Percentiles rank a stretch among this genome's conserved stretches.
Conservation (phyloP, 352 stramenopile genomes). For the Phytopythium ostracodes region DNA sequence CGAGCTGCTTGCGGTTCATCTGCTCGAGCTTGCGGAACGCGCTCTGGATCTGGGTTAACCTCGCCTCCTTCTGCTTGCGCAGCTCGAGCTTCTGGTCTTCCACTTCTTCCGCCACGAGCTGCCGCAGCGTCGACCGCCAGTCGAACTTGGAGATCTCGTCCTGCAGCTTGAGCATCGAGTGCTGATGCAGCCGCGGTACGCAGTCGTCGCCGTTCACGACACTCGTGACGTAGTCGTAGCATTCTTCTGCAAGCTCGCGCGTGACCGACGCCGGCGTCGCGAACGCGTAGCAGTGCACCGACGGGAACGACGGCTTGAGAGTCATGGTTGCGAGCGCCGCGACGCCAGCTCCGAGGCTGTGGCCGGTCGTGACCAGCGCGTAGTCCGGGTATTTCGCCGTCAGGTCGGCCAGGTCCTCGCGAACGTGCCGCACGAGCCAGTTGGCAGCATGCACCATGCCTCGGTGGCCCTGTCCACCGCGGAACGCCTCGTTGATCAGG, state of each 20-base stretch:
- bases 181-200: constrained; percentile 72
- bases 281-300: constrained; percentile 62
- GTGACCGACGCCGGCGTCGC: constrained; percentile 73
- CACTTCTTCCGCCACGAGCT: constrained; percentile 57
- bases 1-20: constrained; percentile 40
- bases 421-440: constrained; percentile 61
- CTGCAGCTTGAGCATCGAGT: constrained; percentile 64
- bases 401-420: constrained; percentile 42
- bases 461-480: constrained; percentile 63
- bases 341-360: constrained; percentile 68
- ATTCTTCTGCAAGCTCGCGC: constrained; percentile 43
- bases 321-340: constrained; percentile 63
- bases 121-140: constrained; percentile 50
- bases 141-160: constrained; percentile 63
- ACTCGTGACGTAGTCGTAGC: constrained; percentile 55
- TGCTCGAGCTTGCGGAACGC: constrained; percentile 37
- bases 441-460: constrained; percentile 74
- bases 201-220: constrained; percentile 82
- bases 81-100: constrained; percentile 47
- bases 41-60: constrained; percentile 39
- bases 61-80: constrained; percentile 40
- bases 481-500: constrained; percentile 73
- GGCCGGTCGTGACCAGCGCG: constrained; percentile 52
- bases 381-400: constrained; percentile 45
- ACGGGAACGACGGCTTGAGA: constrained; percentile 34